These are phyloP conservation scores for Canna indica DNA, from an alignment of 176 grass and related monocot genomes.

Conservation along the genomic window DNA sequence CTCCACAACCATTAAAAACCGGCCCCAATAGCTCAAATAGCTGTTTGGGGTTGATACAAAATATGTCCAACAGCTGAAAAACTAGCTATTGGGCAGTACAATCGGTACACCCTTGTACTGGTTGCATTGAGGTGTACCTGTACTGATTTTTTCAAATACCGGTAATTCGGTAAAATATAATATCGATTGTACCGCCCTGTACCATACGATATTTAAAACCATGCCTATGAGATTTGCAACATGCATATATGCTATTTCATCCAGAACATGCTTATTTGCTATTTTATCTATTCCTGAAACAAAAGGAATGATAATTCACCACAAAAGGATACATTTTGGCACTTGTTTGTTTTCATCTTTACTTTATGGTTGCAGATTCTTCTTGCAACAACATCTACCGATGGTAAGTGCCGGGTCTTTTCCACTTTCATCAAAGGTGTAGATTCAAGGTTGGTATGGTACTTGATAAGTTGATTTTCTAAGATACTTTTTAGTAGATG, in stretches of 20 bases:
- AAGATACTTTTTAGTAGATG: conserved; percentile 22
- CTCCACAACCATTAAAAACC: too few species aligned
- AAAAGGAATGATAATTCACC: not conserved
- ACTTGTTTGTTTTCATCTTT: conserved; percentile 23
- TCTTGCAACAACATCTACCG: conserved; percentile 94
- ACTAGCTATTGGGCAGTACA: too few species aligned
- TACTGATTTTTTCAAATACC: too few species aligned
- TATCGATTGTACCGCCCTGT: too few species aligned
- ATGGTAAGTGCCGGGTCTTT: conserved; percentile 97
- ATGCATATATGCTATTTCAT: not conserved
- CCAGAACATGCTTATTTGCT: not conserved
- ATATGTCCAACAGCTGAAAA: too few species aligned
- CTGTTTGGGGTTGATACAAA: too few species aligned
- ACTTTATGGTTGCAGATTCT: conserved; percentile 50
- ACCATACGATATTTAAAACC: too few species aligned
- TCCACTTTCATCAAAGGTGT: conserved; percentile 93
- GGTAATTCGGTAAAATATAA: too few species aligned
- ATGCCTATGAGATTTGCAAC: not conserved
- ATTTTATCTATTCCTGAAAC: not conserved
- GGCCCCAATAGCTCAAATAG: too few species aligned
- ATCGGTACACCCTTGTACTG: too few species aligned
- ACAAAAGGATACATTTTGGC: not conserved
- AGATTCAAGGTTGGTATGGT: conserved; percentile 52
- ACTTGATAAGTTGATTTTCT: conserved; percentile 10
- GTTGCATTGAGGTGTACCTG: too few species aligned